phyloP scores from a whole-genome alignment of 2,329 filamentous ascomycete genomes.

The Byssothecium circinans region DNA sequence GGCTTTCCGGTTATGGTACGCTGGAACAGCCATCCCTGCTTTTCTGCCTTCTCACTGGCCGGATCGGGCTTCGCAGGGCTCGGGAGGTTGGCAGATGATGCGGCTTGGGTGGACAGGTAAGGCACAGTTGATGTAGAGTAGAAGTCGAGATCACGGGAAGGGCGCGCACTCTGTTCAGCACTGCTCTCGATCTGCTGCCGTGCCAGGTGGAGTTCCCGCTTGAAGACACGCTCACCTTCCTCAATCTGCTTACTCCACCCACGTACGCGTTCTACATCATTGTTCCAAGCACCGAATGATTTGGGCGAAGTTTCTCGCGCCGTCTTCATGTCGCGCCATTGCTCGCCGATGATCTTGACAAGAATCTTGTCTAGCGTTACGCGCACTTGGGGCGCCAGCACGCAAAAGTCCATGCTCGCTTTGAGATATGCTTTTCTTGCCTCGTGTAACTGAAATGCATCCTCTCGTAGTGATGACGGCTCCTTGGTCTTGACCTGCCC shows the following conservation, averaged over 20 bases:
- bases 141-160: constrained; percentile 89
- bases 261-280: constrained; percentile 86
- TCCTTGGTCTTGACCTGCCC: constrained; percentile 91
- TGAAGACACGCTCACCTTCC: constrained; percentile 79
- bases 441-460: constrained; percentile 94
- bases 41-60: constrained; percentile 63
- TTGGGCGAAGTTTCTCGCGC: constrained; percentile 66
- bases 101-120: constrained; percentile 72
- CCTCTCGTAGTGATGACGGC: constrained; percentile 84
- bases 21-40: constrained; percentile 93
- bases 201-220: constrained; percentile 75
- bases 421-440: constrained; percentile 87
- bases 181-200: constrained; percentile 80
- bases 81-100: constrained; percentile 56
- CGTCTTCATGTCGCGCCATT: constrained; percentile 82
- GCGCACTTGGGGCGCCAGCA: constrained; percentile 82
- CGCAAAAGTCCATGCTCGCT: constrained; percentile 90
- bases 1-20: constrained; percentile 83
- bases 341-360: constrained; percentile 79
- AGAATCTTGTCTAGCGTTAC: constrained; percentile 82
- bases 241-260: constrained; percentile 97
- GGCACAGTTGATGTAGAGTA: constrained; percentile 90
- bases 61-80: constrained; percentile 56
- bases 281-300: constrained; percentile 66
- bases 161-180: constrained; percentile 70